Base-by-base conservation (phyloP, 169 alveolate genomes). In the Plasmodium inui region DNA sequence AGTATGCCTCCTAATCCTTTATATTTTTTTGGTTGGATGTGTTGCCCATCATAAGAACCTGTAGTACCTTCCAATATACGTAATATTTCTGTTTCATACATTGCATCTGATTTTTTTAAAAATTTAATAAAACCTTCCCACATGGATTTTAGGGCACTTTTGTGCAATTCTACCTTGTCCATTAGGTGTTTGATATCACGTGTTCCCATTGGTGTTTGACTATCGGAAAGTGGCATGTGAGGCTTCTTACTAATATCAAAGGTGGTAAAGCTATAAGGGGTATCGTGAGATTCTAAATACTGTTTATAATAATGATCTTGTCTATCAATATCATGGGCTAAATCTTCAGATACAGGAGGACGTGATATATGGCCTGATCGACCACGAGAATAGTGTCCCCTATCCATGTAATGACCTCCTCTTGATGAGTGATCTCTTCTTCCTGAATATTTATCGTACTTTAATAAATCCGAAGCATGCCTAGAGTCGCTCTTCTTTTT, bases 31-130 rank as follows among this genome's bases (percentile, higher is more conserved):
- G 4, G 39, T 41, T 41, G 34, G 12, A 28, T 9, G 4, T 79
- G 28, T 14, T 34, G 55, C 7, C 28, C 70, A 50, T 79, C 55
- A 39, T 79, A 17, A 12, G 76, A 37, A 26, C 55, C 19, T 19
- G 26, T 22, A 14, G 41, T 28, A 26, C 30, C 39, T 79, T 26
- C 9, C 22, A 79, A 44, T 26, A 79, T 79, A 9, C n/a, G 7
- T 79, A 79, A 37, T 41, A 79, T 0, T 79, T 79, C 84, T 19
- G 84, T 79, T 79, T 79, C 84, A 79, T 79, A 79, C 72, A 79
- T 37, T n/a, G 84, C 84, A 79, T 79, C 84, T 44, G 73, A 41
- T 50, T 30, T 79, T 79, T 79, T 79, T 22, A 79, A 2, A 17
- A 14, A n/a, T 41, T 79, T 79, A 32, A 41, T 41, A 17, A 79